phyloP scores from a whole-genome alignment of 2,329 filamentous ascomycete genomes.

The Pleomassaria siparia region DNA sequence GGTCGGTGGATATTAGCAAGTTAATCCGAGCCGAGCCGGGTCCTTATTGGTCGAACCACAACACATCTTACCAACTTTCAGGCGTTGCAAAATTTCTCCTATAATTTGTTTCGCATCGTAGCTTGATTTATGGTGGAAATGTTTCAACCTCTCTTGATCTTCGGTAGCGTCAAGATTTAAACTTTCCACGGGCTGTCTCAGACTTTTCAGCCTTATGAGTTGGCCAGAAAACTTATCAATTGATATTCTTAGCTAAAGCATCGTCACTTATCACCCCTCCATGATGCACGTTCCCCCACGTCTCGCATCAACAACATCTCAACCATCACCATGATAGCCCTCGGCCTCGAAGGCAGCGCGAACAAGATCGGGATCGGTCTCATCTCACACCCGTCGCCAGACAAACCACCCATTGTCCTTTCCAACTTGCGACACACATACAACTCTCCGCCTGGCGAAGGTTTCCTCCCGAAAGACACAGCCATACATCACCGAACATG shows the following conservation, averaged over 20 bases:
- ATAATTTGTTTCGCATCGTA: too few species aligned
- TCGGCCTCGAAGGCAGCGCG: slow-evolving; percentile 87
- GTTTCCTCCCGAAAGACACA: slow-evolving; percentile 95
- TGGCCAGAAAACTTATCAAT: slow-evolving; percentile 16
- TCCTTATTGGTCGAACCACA: slow-evolving; percentile 16
- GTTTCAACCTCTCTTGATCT: too few species aligned
- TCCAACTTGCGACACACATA: slow-evolving; percentile 96
- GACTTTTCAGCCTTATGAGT: slow-evolving; percentile 17
- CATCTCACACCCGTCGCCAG: slow-evolving; percentile 70
- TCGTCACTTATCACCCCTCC: not conserved
- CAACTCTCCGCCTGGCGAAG: slow-evolving; percentile 84
- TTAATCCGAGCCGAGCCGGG: slow-evolving; percentile 12
- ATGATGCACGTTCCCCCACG: not conserved
- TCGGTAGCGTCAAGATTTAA: too few species aligned
- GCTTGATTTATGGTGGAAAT: too few species aligned
- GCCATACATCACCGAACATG: slow-evolving; percentile 86
- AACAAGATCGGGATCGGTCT: slow-evolving; percentile 97
- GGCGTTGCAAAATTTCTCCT: too few species aligned
- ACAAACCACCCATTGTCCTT: slow-evolving; percentile 61
- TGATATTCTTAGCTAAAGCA: slow-evolving; percentile 7
- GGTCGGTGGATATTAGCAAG: slow-evolving; percentile 9
- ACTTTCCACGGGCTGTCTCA: too few species aligned
- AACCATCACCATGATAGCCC: slow-evolving; percentile 59
- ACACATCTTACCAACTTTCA: too few species aligned
- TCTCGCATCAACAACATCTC: not conserved